phyloP scores from a whole-genome alignment of 805 yeast species.

The Myxozyma mucilagina region DNA sequence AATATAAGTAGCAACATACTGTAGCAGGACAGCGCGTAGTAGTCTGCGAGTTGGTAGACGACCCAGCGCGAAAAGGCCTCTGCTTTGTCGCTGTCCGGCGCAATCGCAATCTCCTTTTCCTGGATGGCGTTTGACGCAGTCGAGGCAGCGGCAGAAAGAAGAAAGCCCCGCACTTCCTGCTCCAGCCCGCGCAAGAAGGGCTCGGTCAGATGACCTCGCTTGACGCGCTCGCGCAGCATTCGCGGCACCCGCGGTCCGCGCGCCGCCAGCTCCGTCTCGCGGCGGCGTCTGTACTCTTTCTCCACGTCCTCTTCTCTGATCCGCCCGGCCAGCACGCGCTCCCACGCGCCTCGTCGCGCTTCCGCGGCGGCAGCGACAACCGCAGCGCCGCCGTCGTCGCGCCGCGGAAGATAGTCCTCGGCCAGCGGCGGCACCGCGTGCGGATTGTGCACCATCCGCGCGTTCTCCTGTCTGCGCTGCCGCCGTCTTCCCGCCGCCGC shows the following conservation, averaged over 20 bases:
- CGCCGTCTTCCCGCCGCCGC: constrained; percentile 26
- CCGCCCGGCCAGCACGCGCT: no score
- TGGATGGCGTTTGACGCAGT: not conserved
- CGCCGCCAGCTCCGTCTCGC: not conserved
- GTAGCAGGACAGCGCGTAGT: constrained; percentile 23
- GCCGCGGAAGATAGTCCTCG: constrained; percentile 23
- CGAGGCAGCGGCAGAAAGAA: not conserved
- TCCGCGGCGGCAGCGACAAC: no score
- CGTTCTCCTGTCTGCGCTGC: constrained; percentile 29
- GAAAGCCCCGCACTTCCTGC: constrained; percentile 23
- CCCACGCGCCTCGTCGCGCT: no score
- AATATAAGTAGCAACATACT: constrained; percentile 10
- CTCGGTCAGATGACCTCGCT: constrained; percentile 28
- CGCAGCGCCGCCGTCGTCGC: not conserved
- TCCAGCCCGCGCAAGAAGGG: constrained; percentile 24
- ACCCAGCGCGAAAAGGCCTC: constrained; percentile 29
- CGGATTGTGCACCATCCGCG: constrained; percentile 30
- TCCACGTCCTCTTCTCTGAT: not conserved
- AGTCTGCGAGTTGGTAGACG: constrained; percentile 30
- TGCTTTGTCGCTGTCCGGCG: constrained; percentile 22
- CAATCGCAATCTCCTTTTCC: constrained; percentile 23
- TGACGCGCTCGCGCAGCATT: constrained; percentile 25
- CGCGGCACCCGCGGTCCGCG: constrained; percentile 10
- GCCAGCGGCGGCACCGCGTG: constrained; percentile 30
- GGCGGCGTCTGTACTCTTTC: not conserved